Base-by-base conservation (phyloP, 2,329 filamentous ascomycete species). In the Neofusicoccum sp. region DNA sequence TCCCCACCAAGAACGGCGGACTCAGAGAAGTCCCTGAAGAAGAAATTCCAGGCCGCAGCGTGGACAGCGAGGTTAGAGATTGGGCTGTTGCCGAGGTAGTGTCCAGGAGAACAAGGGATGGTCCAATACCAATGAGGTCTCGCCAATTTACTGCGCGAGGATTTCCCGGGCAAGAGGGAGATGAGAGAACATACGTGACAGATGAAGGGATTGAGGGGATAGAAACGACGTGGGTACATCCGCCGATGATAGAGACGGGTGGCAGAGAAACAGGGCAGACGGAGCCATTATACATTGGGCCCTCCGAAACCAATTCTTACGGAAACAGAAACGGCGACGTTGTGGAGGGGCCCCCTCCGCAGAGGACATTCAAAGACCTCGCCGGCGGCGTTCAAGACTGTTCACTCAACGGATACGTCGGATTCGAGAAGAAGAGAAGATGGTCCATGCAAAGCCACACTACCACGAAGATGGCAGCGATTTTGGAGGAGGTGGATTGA, bases 11-110 rank as follows among this genome's bases (percentile, higher is more conserved):
- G 6, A 65, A 62, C 1, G 71, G 71, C 1, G 60, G 60, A 3
- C 70, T 81, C 6, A 68, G 74, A 12, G 80, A 83, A 64, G 77
- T 84, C 6, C 70, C 77, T 1, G 79, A 73, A n/a, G 70, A 73
- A 6, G 66, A 77, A 40, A 63, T 80, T 1, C 76, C 76, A 0
- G 69, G 70, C 8, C 65, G 65, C 34, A 43, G 36, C 51, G 12
- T 8, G 2, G 24, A 43, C 24, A 31, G 33, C 57, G 63, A 16
- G 64, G 67, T 33, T 38, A 31, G 31, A 11, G 66, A 66, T 34
- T 71, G 68, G 65, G 65, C 73, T 20, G 69, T 76, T 54, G 72
- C 70, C 6, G 70, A 75, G 58, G 67, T 30, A 6, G 58, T 53
- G 6, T 56, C 58, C 16, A 31, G 31, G 6, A 14, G 14, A 7